Conservation (phyloP, 768 basidiomycete genomes). For the Trametes cingulata region DNA sequence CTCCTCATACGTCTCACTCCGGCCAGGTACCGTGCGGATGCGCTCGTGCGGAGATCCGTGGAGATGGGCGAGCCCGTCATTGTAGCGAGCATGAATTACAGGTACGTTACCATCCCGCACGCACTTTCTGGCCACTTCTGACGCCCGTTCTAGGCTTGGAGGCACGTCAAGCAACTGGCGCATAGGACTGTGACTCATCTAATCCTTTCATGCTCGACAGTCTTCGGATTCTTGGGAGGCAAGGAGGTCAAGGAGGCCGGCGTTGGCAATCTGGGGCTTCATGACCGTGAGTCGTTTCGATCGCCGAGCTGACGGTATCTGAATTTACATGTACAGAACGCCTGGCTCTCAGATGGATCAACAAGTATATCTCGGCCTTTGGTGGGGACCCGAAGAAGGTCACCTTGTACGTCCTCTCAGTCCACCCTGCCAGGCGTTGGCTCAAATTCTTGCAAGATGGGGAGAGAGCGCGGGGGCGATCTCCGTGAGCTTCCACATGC, state of each 20-base stretch:
- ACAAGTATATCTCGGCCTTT: slow-evolving; percentile 41
- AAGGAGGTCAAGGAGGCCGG: slow-evolving; percentile 39
- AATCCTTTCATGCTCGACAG: slow-evolving; percentile 14
- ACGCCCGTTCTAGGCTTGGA: background rate
- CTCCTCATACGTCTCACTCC: too few species aligned
- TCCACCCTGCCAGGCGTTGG: slow-evolving; percentile 32
- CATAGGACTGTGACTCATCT: background rate
- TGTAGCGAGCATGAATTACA: slow-evolving; percentile 58
- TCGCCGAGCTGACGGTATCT: slow-evolving; percentile 9
- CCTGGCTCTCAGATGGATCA: slow-evolving; percentile 38
- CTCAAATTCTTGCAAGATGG: slow-evolving; percentile 31
- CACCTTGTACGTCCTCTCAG: slow-evolving; percentile 35
- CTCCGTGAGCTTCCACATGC: slow-evolving; percentile 32
- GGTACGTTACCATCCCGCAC: slow-evolving; percentile 24
- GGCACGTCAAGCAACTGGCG: background rate
- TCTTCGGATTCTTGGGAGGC: slow-evolving; percentile 41
- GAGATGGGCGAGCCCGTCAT: slow-evolving; percentile 45
- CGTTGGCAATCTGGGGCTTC: slow-evolving; percentile 48
- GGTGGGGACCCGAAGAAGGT: slow-evolving; percentile 50
- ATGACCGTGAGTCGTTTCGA: slow-evolving; percentile 39
- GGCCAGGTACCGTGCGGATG: slow-evolving; percentile 42
- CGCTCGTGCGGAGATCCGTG: slow-evolving; percentile 46
- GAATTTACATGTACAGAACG: background rate
- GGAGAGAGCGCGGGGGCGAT: slow-evolving; percentile 45
- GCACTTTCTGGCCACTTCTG: background rate